phyloP scores from a whole-genome alignment of 345 rosid species.

The Populus ilicifolia region DNA sequence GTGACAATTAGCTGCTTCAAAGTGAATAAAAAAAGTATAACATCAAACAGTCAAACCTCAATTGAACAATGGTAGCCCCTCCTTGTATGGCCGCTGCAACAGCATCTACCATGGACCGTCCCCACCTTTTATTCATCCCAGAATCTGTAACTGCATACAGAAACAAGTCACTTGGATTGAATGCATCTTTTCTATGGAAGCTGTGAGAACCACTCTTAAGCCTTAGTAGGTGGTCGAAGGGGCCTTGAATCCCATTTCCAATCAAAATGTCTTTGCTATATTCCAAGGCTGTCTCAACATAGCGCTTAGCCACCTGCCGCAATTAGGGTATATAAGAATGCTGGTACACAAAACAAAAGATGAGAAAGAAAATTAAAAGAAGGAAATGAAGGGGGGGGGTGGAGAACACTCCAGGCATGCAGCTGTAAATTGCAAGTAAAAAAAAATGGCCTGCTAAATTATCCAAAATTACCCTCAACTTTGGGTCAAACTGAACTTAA shows the following conservation, averaged over 20 bases:
- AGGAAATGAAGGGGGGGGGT: neutral
- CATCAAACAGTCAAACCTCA: conserved; percentile 45
- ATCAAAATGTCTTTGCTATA: conserved; percentile 78
- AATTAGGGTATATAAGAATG: neutral
- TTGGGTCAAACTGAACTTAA: no score
- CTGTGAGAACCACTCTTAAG: conserved; percentile 43
- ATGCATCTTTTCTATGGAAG: conserved; percentile 27
- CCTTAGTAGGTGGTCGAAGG: conserved; percentile 74
- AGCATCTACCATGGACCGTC: conserved; percentile 53
- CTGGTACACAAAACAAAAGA: neutral
- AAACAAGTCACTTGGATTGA: conserved; percentile 65
- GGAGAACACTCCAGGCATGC: neutral
- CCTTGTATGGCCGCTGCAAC: conserved; percentile 78
- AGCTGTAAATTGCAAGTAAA: neutral
- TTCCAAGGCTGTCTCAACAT: conserved; percentile 50
- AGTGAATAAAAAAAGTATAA: neutral
- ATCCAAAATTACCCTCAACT: no score
- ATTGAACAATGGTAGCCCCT: conserved; percentile 85
- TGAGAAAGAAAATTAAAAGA: neutral
- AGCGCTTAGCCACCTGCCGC: conserved; percentile 74
- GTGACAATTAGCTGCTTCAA: neutral
- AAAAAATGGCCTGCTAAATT: no score
- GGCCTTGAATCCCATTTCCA: conserved; percentile 90
- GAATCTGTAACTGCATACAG: conserved; percentile 90
- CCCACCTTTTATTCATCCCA: conserved; percentile 78